Conservation (phyloP, 164 flowering plant species). For the Kingdonia uniflora region DNA sequence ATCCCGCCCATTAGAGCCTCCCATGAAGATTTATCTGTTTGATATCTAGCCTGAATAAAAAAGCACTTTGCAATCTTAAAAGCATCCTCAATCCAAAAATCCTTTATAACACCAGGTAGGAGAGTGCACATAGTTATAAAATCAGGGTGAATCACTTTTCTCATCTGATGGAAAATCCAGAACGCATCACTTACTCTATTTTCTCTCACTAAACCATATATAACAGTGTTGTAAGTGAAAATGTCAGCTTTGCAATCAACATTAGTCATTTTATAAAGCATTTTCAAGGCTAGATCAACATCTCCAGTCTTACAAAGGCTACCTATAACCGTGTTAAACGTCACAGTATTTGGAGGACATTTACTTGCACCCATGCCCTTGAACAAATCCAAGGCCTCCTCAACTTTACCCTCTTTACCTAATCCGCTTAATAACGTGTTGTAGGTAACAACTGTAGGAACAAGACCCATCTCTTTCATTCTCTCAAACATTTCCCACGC, state of each 20-base stretch:
- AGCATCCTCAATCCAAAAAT: conserved; percentile 47
- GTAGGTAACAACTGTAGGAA: conserved; percentile 82
- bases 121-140: conserved; percentile 65
- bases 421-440: conserved; percentile 73
- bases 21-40: conserved; percentile 38
- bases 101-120: conserved; percentile 62
- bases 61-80: conserved; percentile 33
- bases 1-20: conserved; percentile 52
- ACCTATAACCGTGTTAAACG: conserved; percentile 26
- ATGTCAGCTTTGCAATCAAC: conserved; percentile 58
- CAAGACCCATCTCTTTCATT: conserved; percentile 58
- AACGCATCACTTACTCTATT: conserved; percentile 49
- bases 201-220: conserved; percentile 55
- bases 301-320: conserved; percentile 43
- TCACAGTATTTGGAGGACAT: conserved; percentile 23
- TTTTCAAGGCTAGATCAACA: conserved; percentile 50
- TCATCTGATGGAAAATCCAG: conserved; percentile 86
- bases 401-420: conserved; percentile 57
- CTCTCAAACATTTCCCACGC: conserved; percentile 75
- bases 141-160: conserved; percentile 51
- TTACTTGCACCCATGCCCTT: conserved; percentile 14
- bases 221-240: conserved; percentile 70
- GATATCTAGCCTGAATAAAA: conserved; percentile 17
- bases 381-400: conserved; percentile 45
- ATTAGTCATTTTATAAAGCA: conserved; percentile 47